Conservation (phyloP, 2,329 filamentous ascomycete genomes). For the Colletotrichum sp. region DNA sequence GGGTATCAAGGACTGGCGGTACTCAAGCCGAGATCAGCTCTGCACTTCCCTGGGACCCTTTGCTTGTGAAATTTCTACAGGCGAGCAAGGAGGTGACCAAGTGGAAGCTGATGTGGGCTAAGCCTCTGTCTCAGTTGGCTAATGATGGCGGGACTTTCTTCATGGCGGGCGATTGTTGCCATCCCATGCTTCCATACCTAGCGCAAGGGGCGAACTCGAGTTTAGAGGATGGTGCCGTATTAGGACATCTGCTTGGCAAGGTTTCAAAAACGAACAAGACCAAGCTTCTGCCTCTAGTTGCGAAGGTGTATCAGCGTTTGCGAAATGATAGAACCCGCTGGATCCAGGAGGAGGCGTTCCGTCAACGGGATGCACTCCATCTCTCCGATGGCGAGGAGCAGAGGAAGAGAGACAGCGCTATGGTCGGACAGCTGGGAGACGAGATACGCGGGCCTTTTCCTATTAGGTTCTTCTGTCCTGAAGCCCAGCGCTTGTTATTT, state of each 20-base stretch:
- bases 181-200: constrained; percentile 52
- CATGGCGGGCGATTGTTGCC: constrained; percentile 47
- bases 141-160: constrained; percentile 39
- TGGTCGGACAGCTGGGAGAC: neutral
- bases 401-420: neutral
- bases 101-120: constrained; percentile 48
- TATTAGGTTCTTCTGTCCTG: constrained; percentile 6
- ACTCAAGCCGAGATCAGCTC: constrained; percentile 43
- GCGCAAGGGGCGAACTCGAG: constrained; percentile 41
- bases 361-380: constrained; percentile 4
- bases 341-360: constrained; percentile 9
- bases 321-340: neutral
- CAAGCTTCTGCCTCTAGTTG: neutral
- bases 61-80: constrained; percentile 33
- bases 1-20: constrained; percentile 52
- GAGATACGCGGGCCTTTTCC: neutral
- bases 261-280: neutral
- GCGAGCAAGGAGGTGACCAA: constrained; percentile 43
- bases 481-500: neutral
- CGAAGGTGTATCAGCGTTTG: constrained; percentile 4
- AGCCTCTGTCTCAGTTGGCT: constrained; percentile 41
- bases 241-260: constrained; percentile 13
- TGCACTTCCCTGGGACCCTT: constrained; percentile 34
- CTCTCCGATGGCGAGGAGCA: constrained; percentile 6
- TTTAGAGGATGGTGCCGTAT: constrained; percentile 1